These are phyloP conservation scores for button mushroom (Agaricus bisporus) DNA, from an alignment of 768 basidiomycete genomes.

Conservation along the genomic window DNA sequence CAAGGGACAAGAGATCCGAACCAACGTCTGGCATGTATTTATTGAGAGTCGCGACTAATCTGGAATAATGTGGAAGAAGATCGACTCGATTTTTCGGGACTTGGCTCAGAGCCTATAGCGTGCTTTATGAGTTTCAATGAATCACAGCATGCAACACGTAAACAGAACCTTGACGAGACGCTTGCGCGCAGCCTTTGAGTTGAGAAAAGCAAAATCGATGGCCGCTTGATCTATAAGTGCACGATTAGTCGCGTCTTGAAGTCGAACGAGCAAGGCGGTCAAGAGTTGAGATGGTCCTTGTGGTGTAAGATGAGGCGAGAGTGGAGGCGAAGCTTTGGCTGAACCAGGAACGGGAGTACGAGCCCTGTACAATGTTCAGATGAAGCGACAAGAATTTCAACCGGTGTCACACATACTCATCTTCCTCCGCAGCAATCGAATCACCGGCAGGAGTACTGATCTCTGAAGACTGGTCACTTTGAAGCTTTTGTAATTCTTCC, in stretches of 20 bases:
- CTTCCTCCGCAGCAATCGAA: constrained; percentile 31
- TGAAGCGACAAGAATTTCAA: constrained; percentile 15
- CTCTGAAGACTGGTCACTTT: constrained; percentile 25
- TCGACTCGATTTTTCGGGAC: constrained; percentile 87
- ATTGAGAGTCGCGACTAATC: constrained; percentile 83
- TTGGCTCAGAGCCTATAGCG: constrained; percentile 64
- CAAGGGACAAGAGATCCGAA: constrained; percentile 70
- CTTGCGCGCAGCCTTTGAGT: constrained; percentile 94
- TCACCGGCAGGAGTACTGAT: constrained; percentile 12
- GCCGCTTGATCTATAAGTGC: constrained; percentile 88
- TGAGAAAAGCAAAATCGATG: constrained; percentile 93
- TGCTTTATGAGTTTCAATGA: not conserved
- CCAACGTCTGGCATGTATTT: constrained; percentile 95
- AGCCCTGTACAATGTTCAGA: constrained; percentile 20
- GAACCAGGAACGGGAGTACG: constrained; percentile 66
- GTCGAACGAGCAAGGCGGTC: constrained; percentile 80
- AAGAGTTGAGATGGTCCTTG: constrained; percentile 93
- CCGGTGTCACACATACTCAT: constrained; percentile 30
- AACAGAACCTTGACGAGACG: constrained; percentile 70
- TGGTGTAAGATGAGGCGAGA: constrained; percentile 68
- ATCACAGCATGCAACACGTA: not conserved
- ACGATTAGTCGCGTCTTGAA: constrained; percentile 93
- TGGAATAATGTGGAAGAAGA: constrained; percentile 87
- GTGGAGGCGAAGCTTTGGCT: constrained; percentile 54
- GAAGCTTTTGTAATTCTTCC: constrained; percentile 67